These are phyloP conservation scores for Didymella keratinophila DNA, from an alignment of 2,329 filamentous ascomycete genomes.

Conservation along the genomic window DNA sequence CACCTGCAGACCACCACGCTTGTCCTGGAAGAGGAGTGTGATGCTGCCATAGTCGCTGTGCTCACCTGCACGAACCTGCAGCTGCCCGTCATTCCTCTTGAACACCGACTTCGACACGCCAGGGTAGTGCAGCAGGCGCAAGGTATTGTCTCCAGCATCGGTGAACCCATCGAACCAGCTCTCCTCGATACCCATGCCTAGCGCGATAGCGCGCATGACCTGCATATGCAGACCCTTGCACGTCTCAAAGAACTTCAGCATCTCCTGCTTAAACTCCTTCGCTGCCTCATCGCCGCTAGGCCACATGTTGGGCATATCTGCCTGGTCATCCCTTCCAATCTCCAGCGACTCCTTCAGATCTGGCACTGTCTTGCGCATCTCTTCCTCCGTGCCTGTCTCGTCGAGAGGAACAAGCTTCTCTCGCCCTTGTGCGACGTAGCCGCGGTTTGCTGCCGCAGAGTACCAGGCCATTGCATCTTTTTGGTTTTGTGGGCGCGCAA, in stretches of 20 bases:
- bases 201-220: constrained; percentile 83
- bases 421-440: constrained; percentile 57
- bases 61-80: constrained; percentile 79
- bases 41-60: constrained; percentile 71
- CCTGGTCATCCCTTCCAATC: constrained; percentile 67
- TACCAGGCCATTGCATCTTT: constrained; percentile 54
- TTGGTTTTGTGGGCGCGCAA: constrained; percentile 47
- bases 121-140: constrained; percentile 81
- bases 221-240: constrained; percentile 78
- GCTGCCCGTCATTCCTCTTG: constrained; percentile 68
- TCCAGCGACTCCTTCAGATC: constrained; percentile 67
- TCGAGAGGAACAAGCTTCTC: constrained; percentile 52
- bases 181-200: constrained; percentile 77
- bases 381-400: constrained; percentile 47
- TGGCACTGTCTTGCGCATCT: constrained; percentile 46
- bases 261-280: constrained; percentile 71
- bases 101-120: constrained; percentile 72
- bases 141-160: constrained; percentile 59
- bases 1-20: constrained; percentile 65
- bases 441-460: constrained; percentile 57
- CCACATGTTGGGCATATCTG: constrained; percentile 79
- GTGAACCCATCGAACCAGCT: constrained; percentile 80
- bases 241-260: constrained; percentile 76
- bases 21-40: constrained; percentile 59
- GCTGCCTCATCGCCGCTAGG: constrained; percentile 65